A percentile compares a stretch with the other conserved stretches of the same genome.
Evolutionary conservation across 2,329 filamentous ascomycete genomes (phyloP).

Genomic region (Penicillium occitanis): DNA sequence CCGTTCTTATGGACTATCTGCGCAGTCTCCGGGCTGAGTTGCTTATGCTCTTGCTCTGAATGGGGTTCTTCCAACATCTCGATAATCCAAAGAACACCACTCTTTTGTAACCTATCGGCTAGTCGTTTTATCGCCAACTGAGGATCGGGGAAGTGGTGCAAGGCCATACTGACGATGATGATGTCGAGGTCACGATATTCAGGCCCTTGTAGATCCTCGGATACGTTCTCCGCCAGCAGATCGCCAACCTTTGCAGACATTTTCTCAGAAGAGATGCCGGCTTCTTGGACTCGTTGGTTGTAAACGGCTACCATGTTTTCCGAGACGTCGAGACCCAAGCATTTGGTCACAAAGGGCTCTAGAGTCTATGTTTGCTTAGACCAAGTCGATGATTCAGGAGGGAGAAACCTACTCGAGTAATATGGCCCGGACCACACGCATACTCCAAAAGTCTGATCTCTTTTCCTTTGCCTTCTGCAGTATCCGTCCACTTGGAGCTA

Average conservation of each 20-base stretch:
- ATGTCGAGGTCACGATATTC: constrained; percentile 70
- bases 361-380: constrained; percentile 50
- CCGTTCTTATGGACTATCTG: constrained; percentile 65
- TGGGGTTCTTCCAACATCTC: constrained; percentile 63
- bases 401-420: constrained; percentile 58
- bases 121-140: constrained; percentile 59
- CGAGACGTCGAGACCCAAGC: constrained; percentile 68
- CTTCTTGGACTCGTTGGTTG: constrained; percentile 59
- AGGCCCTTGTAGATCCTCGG: constrained; percentile 57
- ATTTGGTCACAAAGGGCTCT: constrained; percentile 61
- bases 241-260: constrained; percentile 61
- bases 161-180: constrained; percentile 61
- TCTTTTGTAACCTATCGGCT: constrained; percentile 61
- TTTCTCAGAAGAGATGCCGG: constrained; percentile 51
- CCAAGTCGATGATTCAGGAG: background rate
- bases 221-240: constrained; percentile 53
- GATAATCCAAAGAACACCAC: constrained; percentile 66
- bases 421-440: constrained; percentile 69
- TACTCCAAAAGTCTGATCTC: constrained; percentile 66
- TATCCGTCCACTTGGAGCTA: constrained; percentile 55
- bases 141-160: constrained; percentile 69
- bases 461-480: constrained; percentile 30
- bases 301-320: constrained; percentile 68
- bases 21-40: constrained; percentile 36
- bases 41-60: constrained; percentile 23